Evolutionary conservation across 768 basidiomycete genomes (phyloP).

Genomic region (Agaricus blazei): DNA sequence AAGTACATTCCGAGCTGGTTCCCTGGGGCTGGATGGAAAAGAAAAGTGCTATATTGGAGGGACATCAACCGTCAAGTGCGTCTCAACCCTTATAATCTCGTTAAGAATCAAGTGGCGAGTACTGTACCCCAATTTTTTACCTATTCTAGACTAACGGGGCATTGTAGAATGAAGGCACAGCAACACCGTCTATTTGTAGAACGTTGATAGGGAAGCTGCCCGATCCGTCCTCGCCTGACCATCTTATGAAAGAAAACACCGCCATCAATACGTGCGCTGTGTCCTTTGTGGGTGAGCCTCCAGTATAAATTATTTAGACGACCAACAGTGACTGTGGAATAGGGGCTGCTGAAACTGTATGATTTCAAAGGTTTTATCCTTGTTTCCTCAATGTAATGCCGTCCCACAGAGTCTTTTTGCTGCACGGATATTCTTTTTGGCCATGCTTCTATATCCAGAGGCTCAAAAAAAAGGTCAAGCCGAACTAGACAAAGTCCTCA

Average conservation of each 20-base stretch:
- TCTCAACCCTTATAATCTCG: constrained; percentile 27
- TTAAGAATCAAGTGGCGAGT: constrained; percentile 24
- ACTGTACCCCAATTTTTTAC: too few relatives aligned
- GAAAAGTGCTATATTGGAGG: constrained; percentile 25
- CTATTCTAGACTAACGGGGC: not conserved
- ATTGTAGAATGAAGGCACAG: not conserved
- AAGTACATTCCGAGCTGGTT: constrained; percentile 33
- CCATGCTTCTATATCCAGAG: constrained; percentile 33
- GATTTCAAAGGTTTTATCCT: not conserved
- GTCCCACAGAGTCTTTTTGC: constrained; percentile 21
- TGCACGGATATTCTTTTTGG: constrained; percentile 29
- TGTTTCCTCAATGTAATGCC: not conserved
- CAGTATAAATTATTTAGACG: not conserved
- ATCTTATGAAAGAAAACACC: not conserved
- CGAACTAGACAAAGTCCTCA: constrained; percentile 34
- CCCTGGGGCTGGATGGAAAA: constrained; percentile 33
- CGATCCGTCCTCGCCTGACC: not conserved
- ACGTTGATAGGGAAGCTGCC: constrained; percentile 3
- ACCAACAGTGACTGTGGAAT: not conserved
- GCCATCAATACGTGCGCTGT: constrained; percentile 1
- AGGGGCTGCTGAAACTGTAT: not conserved
- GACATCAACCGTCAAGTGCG: constrained; percentile 22
- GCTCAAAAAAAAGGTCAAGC: constrained; percentile 29
- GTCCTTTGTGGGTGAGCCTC: constrained; percentile 7
- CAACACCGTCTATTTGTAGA: constrained; percentile 1